Conservation (phyloP, 2,329 filamentous ascomycete genomes). For the Apiospora rasikravindrae region DNA sequence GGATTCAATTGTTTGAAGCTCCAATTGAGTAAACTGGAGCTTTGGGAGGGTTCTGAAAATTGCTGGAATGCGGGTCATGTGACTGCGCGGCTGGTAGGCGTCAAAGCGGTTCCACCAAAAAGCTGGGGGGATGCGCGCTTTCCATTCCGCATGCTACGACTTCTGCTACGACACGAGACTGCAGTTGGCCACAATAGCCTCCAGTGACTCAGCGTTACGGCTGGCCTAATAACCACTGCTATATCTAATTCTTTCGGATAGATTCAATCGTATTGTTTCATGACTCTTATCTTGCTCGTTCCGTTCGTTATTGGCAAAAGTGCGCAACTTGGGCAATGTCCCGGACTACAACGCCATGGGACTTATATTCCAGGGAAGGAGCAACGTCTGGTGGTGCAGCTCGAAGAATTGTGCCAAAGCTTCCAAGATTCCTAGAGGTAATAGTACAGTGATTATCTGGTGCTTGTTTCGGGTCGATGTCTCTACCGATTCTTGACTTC, state of each 20-base stretch:
- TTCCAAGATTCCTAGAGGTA: not conserved
- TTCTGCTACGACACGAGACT: not conserved
- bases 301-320: not conserved
- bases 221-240: not conserved
- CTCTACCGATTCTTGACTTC: not conserved
- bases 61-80: conserved; percentile 22
- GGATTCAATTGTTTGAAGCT: not conserved
- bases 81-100: conserved; percentile 20
- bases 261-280: not conserved
- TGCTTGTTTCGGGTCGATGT: not conserved
- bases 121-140: conserved; percentile 11
- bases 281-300: not conserved
- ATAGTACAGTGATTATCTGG: not conserved
- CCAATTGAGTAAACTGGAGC: not conserved
- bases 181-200: not conserved
- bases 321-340: not conserved
- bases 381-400: not conserved
- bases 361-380: not conserved
- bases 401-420: not conserved
- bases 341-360: not conserved
- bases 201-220: not conserved
- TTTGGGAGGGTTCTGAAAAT: conserved; percentile 21
- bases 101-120: not conserved
- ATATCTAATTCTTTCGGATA: not conserved
- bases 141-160: not conserved